These are phyloP conservation scores for Flaveria linearis DNA, from an alignment of 129 eudicot genomes.

Conservation along the genomic window DNA sequence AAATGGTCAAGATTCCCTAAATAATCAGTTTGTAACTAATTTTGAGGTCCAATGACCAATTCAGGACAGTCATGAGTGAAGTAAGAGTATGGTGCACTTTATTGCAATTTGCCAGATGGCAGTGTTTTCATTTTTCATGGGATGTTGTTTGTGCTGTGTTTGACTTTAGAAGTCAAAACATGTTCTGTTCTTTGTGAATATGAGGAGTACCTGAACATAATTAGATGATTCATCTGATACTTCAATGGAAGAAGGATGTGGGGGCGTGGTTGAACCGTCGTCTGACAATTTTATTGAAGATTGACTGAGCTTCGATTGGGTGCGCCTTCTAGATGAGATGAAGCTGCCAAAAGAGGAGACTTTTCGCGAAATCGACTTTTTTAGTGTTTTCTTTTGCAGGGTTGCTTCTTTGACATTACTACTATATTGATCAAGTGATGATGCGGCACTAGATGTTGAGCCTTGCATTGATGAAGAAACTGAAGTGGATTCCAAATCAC, in stretches of 20 bases:
- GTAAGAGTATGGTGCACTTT: background rate
- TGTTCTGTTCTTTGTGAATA: constrained; percentile 13
- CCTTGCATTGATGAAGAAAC: constrained; percentile 49
- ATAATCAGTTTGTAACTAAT: background rate
- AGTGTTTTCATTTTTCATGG: constrained; percentile 8
- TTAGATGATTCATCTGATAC: constrained; percentile 46
- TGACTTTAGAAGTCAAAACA: constrained; percentile 1
- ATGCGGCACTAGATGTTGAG: constrained; percentile 34
- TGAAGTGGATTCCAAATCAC: constrained; percentile 57
- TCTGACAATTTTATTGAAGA: constrained; percentile 23
- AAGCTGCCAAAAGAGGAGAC: constrained; percentile 41
- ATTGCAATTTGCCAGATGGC: background rate
- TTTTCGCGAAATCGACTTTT: constrained; percentile 37
- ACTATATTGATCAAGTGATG: constrained; percentile 31
- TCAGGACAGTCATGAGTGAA: background rate
- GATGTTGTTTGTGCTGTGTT: background rate
- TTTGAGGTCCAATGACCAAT: background rate
- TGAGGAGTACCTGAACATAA: constrained; percentile 32
- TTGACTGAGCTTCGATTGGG: constrained; percentile 50
- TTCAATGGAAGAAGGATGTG: constrained; percentile 34
- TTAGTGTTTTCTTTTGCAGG: constrained; percentile 30
- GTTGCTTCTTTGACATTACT: constrained; percentile 30
- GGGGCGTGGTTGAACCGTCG: constrained; percentile 23
- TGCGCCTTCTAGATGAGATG: constrained; percentile 48
- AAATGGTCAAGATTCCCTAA: background rate